Base-by-base conservation (phyloP, 805 yeast species). In the Myxozyma sirexii region DNA sequence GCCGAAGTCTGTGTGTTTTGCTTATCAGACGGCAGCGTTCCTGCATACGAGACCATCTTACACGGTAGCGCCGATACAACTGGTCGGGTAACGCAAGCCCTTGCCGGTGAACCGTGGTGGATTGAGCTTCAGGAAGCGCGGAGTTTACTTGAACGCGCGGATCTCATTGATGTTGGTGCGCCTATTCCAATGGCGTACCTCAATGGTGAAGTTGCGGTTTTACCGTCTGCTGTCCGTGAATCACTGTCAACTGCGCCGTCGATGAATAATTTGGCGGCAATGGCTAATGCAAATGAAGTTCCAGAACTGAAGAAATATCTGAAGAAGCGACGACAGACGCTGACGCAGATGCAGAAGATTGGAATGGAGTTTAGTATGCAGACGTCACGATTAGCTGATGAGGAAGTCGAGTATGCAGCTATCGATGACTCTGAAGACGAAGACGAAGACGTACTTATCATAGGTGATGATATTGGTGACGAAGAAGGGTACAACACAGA, bases 61-160 rank as follows among this genome's bases (percentile, higher is more conserved):
- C 85, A 85, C 63, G 97, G 97, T 0, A 80, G 74, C 27, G 73
- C 71, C 17, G 80, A 72, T 61, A 71, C 66, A 35, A 68, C 76
- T 23, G 80, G 79, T 1, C 77, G 75, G 27, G 82, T 91, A 7
- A 81, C 86, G 49, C 63, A 69, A 13, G 71, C 77, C 0, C 73
- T 93, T 50, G 76, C 75, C 23, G 75, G 78, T n/a, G 92, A 88
- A 57, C 86, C 83, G 54, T 93, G 98, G 97, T 94, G 97, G 97
- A 75, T 75, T 46, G 86, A 86, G 57, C 75, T 90, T 54, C 75
- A 78, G 38, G 82, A 79, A 46, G 85, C 88, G 0, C 80, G 97
- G 58, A 70, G 73, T 4, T 71, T 54, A 24, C 51, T 54, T 17
- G 66, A 66, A 46, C 55, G 52, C 3, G 67, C 59, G 12, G 63